Percentiles rank a stretch among this genome's conserved stretches.
These are phyloP conservation scores for Candida nemodendra DNA, from an alignment of 805 yeast species.

Conservation along the genomic window DNA sequence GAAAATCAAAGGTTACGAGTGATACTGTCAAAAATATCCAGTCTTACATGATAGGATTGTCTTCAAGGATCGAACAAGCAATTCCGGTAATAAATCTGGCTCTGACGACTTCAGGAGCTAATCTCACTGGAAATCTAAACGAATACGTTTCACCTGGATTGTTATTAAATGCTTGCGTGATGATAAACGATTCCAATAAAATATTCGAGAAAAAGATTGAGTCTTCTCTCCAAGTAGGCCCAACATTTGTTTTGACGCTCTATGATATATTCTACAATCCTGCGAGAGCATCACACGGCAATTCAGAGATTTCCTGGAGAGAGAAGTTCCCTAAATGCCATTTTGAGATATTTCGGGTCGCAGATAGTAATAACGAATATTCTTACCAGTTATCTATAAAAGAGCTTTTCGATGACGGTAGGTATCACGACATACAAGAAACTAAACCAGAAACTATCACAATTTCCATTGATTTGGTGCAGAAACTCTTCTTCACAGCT, in stretches of 20 bases:
- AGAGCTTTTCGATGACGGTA: constrained; percentile 66
- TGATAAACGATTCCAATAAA: constrained; percentile 40
- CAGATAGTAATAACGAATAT: constrained; percentile 27
- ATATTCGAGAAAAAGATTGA: constrained; percentile 13
- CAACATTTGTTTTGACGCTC: constrained; percentile 52
- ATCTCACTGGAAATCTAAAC: constrained; percentile 47
- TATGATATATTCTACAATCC: constrained; percentile 65
- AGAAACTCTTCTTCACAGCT: constrained; percentile 63
- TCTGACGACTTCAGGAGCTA: constrained; percentile 67
- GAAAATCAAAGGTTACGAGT: constrained; percentile 14
- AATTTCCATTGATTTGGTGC: constrained; percentile 41
- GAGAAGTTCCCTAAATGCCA: constrained; percentile 63
- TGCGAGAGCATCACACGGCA: constrained; percentile 31
- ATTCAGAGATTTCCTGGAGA: constrained; percentile 61
- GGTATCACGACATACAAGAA: constrained; percentile 64
- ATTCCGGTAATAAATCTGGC: constrained; percentile 69
- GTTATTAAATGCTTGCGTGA: constrained; percentile 59
- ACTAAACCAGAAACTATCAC: constrained; percentile 36
- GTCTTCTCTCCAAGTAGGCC: constrained; percentile 48
- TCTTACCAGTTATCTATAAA: constrained; percentile 45
- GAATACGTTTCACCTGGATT: constrained; percentile 59
- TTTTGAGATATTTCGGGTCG: constrained; percentile 39
- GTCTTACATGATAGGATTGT: constrained; percentile 44
- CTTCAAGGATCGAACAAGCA: constrained; percentile 59
- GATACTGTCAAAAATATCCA: constrained; percentile 47